Evolutionary conservation across 192 early-diverging fungal genomes (phyloP), one percentile per base, ranked within the genome.

Genomic region (Kappamyces sp.): DNA sequence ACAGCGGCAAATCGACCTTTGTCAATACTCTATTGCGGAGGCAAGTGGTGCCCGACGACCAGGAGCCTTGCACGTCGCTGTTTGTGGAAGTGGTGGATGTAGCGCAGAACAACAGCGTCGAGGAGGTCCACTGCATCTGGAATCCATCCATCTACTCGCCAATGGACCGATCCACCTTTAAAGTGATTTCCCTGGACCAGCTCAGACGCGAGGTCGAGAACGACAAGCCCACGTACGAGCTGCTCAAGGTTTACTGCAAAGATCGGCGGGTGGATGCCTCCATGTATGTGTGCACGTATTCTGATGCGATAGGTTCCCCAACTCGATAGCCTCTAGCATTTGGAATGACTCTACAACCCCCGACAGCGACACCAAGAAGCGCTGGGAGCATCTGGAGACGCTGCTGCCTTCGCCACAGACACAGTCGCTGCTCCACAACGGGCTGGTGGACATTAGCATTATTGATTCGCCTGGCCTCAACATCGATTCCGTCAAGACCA

Each of bases 381-480:
- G 85, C 49, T 85, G 84, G 23, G 23, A 23, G 23, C 23, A 23
- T 23, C 9, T 52, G 40, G 44, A 46, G 44, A 46, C 10, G 44
- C 9, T 13, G 44, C 10, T 46, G 13, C 9, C 44, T 46, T 23
- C 23, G 23, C 44, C 10, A 46, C 44, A 12, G 44, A 13, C 13
- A 37, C 10, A 46, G 9, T 23, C 23, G 23, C 23, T 23, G 23
- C 79, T 99, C 35, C 89, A 94, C 70, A 99, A 99, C 68, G 96
- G 96, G 47, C 80, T 94, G 8, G 90, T 94, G 31, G 94, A 99
- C 66, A 90, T 99, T 68, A 88, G 88, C 12, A 74, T 99, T 64
- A 97, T 99, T 60, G 97, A 99, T 66, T 99, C 94, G 5, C 97
- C 97, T 12, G 97, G 97, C 15, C 79, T 99, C 59, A 99, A 99